phyloP scores from a whole-genome alignment of 2,329 filamentous ascomycete species.

The Scleromitrula shiraiana region DNA sequence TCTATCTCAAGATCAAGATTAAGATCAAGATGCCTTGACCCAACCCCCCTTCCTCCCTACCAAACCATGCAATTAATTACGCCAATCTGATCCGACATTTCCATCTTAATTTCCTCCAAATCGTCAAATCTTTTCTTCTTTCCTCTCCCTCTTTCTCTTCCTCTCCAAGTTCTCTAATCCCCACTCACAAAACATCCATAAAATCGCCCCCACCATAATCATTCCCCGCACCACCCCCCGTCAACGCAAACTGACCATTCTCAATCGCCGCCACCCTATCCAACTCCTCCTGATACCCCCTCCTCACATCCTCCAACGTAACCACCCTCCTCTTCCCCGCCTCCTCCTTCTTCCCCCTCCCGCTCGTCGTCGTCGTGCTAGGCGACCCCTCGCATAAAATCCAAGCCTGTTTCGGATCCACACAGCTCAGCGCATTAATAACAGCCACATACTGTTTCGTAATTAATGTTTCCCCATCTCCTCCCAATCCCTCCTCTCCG shows the following conservation, averaged over 20 bases:
- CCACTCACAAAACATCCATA: conserved; percentile 30
- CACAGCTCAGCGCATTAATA: conserved; percentile 86
- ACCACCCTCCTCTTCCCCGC: conserved; percentile 59
- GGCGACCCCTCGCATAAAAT: conserved; percentile 49
- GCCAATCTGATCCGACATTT: too few species aligned
- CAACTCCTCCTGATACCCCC: conserved; percentile 82
- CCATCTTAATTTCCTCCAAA: too few species aligned
- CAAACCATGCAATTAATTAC: too few species aligned
- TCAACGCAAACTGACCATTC: conserved; percentile 81
- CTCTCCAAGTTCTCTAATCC: background rate
- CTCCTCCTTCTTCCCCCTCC: background rate
- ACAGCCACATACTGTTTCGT: conserved; percentile 78
- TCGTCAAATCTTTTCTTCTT: background rate
- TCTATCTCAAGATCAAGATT: too few species aligned
- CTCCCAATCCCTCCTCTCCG: conserved; percentile 41
- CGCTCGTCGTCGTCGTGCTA: conserved; percentile 14
- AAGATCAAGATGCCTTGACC: too few species aligned
- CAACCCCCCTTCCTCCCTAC: background rate
- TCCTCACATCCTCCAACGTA: conserved; percentile 76
- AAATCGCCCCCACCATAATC: conserved; percentile 33
- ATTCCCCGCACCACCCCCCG: conserved; percentile 35
- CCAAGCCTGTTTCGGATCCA: conserved; percentile 76
- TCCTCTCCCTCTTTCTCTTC: background rate
- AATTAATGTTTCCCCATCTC: conserved; percentile 54
- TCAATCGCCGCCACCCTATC: conserved; percentile 83